Base-by-base conservation (phyloP, 1,139 yeast species). In the Debaryomyces coudertii region DNA sequence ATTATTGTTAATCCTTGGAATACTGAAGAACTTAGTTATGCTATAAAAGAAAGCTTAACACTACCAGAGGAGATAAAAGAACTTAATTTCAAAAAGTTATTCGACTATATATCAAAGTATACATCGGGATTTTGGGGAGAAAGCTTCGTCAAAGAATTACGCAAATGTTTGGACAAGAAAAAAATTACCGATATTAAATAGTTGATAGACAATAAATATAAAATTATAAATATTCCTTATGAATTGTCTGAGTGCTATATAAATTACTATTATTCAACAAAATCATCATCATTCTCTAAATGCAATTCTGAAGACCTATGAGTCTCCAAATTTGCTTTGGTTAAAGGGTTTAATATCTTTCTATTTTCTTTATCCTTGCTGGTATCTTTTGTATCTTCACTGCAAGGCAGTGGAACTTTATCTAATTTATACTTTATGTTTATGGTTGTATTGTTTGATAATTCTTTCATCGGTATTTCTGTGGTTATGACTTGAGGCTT, bases 71-170 rank as follows among this genome's bases (percentile, higher is more conserved):
- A 90, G 57, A 89, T 88, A 74, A 82, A 82, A 57, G 77, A 71
- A 30, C 80, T 84, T 16, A 92, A 90, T 60, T 93, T 90, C 69
- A 79, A 84, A 45, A 89, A 88, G 66, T 76, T 93, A 64, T 90
- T 89, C 72, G 82, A 79, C 51, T 93, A 93, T 63, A 90, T 93
- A 53, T 82, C 89, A 43, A 93, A 95, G 69, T 93, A 90, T 64
- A 93, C 99, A 8, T 87, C 97, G 20, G 90, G 89, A 4, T 93
- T 82, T 65, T 93, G 99, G 99, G 99, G 99, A 44, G 96, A 90
- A 64, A 87, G 86, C 58, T 93, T 93, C 67, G 99, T 93, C 39
- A 85, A 86, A 55, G 99, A 95, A 65, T 72, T 93, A 49, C 76
- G 73, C 54, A 83, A 78, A 57, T 71, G 70, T 47, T 44, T 53